Percentiles rank a stretch among this genome's conserved stretches.
These are phyloP conservation scores for Artemisia tridentata DNA, from an alignment of 129 eudicot species.

Conservation along the genomic window DNA sequence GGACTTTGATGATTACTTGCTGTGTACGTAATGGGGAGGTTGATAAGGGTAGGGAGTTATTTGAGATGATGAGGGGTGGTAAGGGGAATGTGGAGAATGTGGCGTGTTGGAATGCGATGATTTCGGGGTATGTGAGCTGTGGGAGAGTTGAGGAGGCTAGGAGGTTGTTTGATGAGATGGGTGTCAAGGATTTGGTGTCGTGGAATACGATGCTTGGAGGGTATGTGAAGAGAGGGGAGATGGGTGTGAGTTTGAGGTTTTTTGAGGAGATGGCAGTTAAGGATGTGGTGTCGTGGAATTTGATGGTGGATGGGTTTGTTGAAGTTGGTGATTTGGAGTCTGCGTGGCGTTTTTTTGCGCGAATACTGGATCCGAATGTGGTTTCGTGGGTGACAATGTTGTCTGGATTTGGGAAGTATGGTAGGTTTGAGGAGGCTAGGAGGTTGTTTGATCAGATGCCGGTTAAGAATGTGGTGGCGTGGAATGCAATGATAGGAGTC, in stretches of 20 bases:
- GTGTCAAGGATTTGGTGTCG: constrained; percentile 45
- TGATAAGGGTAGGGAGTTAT: constrained; percentile 42
- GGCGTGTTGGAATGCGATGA: constrained; percentile 70
- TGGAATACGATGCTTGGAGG: constrained; percentile 71
- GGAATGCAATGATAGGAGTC: constrained; percentile 70
- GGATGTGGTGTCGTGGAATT: constrained; percentile 57
- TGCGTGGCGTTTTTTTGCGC: constrained; percentile 40
- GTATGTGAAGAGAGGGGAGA: constrained; percentile 46
- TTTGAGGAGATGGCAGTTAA: constrained; percentile 45
- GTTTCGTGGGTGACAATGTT: constrained; percentile 61
- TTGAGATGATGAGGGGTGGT: constrained; percentile 31
- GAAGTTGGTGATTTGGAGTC: constrained; percentile 50
- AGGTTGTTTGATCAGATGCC: constrained; percentile 48
- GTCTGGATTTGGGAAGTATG: constrained; percentile 45
- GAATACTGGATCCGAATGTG: constrained; percentile 39
- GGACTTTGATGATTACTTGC: constrained; percentile 56
- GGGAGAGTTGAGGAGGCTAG: constrained; percentile 35
- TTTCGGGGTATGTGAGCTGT: constrained; percentile 47
- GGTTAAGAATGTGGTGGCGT: constrained; percentile 46
- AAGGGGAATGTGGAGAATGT: constrained; percentile 31
- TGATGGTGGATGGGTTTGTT: constrained; percentile 54
- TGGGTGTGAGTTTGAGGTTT: constrained; percentile 39
- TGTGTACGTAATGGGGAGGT: constrained; percentile 44
- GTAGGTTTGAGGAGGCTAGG: constrained; percentile 46
- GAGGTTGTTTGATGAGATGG: constrained; percentile 48